Evolutionary conservation across 768 basidiomycete species (phyloP), one percentile per base, ranked within the genome.

Genomic region (Russula griseocarnosa): DNA sequence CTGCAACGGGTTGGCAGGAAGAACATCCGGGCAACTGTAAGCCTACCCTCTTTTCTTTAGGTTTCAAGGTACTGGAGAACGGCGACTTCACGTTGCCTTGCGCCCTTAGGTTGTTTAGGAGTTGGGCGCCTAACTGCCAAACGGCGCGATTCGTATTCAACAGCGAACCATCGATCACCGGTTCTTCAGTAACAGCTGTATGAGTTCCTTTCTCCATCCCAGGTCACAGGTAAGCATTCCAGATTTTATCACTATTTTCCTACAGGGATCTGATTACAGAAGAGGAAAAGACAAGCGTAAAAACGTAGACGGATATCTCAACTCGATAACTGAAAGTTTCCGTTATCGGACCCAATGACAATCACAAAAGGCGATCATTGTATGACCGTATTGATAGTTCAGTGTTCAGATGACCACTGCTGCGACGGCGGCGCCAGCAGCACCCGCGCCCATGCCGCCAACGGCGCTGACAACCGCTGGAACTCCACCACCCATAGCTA

Each of bases 401-500:
- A 26, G 49, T 26, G 49, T 28, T 40, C 38, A 40, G 9, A 55
- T 26, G 13, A 46, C 1, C 0, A 20, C 26, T 8, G 40, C 42
- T 4, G 42, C 40, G n/a, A 20, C 55, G 36, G 22, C 36, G 36
- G 22, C 36, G 16, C 13, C 36, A 16, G 46, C 46, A 0, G 9
- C 34, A 24, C 34, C 36, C 24, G 16, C 26, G 18, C 52, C n/a
- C 18, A 34, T 0, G 11, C 13, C 59, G 1, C 59, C 50, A 30
- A 47, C 24, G 3, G 49, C 63, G 2, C 40, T 50, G 14, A 66
- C 8, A 26, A 22, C 30, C 0, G 38, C 38, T 26, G 64, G 49
- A 1, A 61, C 9, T 5, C 47, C 60, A 7, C 64, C 60, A 11
- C 64, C 55, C 56, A 61, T 67, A 46, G 59, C 66, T 3, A 55